Percentiles rank a stretch among this genome's conserved stretches.
These are phyloP conservation scores for Carex pumila DNA, from an alignment of 176 grass and related monocot genomes.

Conservation along the genomic window DNA sequence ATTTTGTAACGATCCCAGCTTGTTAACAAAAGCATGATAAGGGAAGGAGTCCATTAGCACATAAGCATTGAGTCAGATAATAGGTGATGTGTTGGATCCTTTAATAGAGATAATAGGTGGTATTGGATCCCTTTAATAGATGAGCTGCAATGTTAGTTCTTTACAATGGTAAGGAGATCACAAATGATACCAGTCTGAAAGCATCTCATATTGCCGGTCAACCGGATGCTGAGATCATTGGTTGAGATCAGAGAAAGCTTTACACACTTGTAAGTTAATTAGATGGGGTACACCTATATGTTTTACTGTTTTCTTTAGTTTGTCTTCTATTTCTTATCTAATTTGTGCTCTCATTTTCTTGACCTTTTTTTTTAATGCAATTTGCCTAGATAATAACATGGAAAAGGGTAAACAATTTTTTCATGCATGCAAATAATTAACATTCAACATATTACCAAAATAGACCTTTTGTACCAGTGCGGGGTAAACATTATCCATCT, in stretches of 20 bases:
- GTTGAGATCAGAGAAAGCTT: no score
- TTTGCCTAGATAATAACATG: no score
- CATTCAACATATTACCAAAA: conserved; percentile 87
- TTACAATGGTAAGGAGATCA: conserved; percentile 79
- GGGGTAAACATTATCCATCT: conserved; percentile 49
- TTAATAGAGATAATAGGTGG: conserved; percentile 53
- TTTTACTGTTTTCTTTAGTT: no score
- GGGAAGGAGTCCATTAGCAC: conserved; percentile 72
- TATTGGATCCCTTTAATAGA: conserved; percentile 78
- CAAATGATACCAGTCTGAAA: conserved; percentile 68
- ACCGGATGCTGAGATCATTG: conserved; percentile 45
- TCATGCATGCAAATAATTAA: conserved; percentile 24
- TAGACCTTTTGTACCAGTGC: conserved; percentile 86
- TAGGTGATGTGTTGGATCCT: conserved; percentile 88
- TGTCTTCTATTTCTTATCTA: no score
- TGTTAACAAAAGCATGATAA: conserved; percentile 29
- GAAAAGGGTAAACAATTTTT: no score
- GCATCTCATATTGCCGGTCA: conserved; percentile 45
- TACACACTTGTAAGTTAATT: no score
- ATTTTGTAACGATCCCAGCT: neutral
- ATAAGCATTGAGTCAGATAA: conserved; percentile 69
- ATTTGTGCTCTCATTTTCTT: no score
- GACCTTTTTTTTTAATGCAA: no score
- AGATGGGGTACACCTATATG: no score
- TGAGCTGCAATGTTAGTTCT: conserved; percentile 54